Evolutionary conservation across 73 alveolate species (phyloP).

Genomic region (Diophrys appendiculata): DNA sequence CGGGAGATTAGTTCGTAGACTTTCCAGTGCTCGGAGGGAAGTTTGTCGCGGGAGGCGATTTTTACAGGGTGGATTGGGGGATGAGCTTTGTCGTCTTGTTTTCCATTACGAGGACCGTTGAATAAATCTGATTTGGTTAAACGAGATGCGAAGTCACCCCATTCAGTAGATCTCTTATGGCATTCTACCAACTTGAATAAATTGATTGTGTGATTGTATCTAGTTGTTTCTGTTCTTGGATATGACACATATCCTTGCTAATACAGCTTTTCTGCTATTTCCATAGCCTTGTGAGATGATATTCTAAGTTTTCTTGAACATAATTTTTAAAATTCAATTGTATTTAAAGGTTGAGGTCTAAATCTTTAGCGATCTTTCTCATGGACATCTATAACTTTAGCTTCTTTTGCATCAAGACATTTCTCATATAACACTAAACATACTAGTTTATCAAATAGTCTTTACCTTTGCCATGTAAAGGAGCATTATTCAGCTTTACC

Average conservation of each 20-base stretch:
- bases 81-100: slow-evolving; percentile 98
- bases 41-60: slow-evolving; percentile 53
- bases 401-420: slow-evolving; percentile 61
- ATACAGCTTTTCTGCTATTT: slow-evolving; percentile 96
- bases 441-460: slow-evolving; percentile 81
- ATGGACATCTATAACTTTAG: slow-evolving; percentile 36
- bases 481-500: slow-evolving; percentile 42
- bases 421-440: slow-evolving; percentile 68
- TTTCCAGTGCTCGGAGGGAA: slow-evolving; percentile 84
- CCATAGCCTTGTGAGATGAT: slow-evolving; percentile 93
- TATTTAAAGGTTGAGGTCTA: slow-evolving; percentile 94
- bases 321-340: slow-evolving; percentile 92
- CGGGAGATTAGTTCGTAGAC: slow-evolving; percentile 95
- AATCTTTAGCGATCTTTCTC: slow-evolving; percentile 19
- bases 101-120: slow-evolving; percentile 92
- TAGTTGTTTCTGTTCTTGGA: slow-evolving; percentile 99
- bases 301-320: slow-evolving; percentile 89
- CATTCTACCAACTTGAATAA: slow-evolving; percentile 40
- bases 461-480: slow-evolving; percentile 81
- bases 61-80: slow-evolving; percentile 99
- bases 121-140: slow-evolving; percentile 71
- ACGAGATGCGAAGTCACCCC: slow-evolving; percentile 89
- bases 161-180: slow-evolving; percentile 55
- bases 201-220: slow-evolving; percentile 79
- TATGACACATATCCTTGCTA: slow-evolving; percentile 95